Evolutionary conservation across 495 filamentous ascomycete genomes (phyloP).

Genomic region (Tuber aestivum): DNA sequence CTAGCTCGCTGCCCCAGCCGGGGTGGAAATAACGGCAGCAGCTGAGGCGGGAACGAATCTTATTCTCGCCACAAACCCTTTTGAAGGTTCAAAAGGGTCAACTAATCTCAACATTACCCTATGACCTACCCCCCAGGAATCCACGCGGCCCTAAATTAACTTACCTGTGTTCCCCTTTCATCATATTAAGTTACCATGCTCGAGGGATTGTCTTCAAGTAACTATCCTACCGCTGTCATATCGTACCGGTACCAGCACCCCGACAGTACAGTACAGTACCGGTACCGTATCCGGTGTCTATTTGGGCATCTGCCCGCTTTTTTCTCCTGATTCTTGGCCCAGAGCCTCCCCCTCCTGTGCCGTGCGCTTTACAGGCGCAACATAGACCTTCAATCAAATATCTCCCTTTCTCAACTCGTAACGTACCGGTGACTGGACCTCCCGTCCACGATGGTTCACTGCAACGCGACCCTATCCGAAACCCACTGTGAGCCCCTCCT

Average conservation of each 20-base stretch:
- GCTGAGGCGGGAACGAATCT: background rate
- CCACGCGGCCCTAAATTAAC: background rate
- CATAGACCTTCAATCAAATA: background rate
- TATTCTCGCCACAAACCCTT: background rate
- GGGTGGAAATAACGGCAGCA: background rate
- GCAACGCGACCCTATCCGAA: constrained; percentile 40
- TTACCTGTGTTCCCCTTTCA: background rate
- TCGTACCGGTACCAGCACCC: background rate
- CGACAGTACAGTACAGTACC: no score
- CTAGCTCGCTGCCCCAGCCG: background rate
- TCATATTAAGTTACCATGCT: background rate
- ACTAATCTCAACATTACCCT: background rate
- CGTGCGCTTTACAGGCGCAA: background rate
- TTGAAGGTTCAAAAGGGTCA: background rate
- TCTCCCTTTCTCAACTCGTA: background rate
- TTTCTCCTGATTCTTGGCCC: background rate
- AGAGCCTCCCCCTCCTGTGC: background rate
- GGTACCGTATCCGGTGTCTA: background rate
- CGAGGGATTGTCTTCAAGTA: background rate
- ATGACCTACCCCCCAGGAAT: background rate
- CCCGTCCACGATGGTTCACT: constrained; percentile 21
- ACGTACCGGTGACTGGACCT: background rate
- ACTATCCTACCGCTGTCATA: no score
- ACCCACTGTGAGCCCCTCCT: constrained; percentile 33
- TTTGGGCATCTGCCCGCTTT: background rate